phyloP scores from a whole-genome alignment of 441 rosid species.

The Erysimum cheiri region DNA sequence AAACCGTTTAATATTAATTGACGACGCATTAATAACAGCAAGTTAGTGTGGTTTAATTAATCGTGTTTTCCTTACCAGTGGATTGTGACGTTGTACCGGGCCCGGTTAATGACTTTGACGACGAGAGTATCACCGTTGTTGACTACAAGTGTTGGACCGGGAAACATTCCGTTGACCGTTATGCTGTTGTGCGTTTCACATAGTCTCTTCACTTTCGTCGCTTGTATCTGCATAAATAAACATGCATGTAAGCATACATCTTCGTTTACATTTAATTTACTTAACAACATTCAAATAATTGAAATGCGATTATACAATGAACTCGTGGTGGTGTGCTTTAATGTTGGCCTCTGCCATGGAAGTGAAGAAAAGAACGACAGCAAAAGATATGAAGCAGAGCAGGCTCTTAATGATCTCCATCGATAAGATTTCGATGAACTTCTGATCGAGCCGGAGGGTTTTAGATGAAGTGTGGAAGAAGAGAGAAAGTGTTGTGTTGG shows the following conservation, averaged over 20 bases:
- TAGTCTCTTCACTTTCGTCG: conserved; percentile 81
- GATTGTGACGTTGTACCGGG: conserved; percentile 74
- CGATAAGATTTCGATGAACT: not conserved
- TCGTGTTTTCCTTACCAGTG: conserved; percentile 85
- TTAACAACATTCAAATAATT: not conserved
- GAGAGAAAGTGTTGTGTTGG: conserved; percentile 28
- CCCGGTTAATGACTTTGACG: conserved; percentile 68
- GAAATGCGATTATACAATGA: conserved; percentile 56
- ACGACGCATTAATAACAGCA: conserved; percentile 36
- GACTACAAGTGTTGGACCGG: conserved; percentile 92
- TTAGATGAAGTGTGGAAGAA: conserved; percentile 29
- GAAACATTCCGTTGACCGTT: conserved; percentile 90
- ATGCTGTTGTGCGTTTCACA: conserved; percentile 77
- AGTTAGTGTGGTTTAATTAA: conserved; percentile 1
- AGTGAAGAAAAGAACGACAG: conserved; percentile 49
- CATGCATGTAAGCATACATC: not conserved
- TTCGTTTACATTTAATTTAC: not conserved
- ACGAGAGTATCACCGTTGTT: conserved; percentile 75
- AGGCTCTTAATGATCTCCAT: conserved; percentile 38
- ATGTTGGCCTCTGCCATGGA: conserved; percentile 45
- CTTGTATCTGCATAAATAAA: conserved; percentile 37
- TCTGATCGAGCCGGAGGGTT: conserved; percentile 3
- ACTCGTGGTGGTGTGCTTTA: conserved; percentile 59
- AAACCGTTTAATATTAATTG: not conserved
- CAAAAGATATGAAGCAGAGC: conserved; percentile 38